Evolutionary conservation across 371 early-diverging fungal genomes (phyloP).

Genomic region (Mucor velutinosus): DNA sequence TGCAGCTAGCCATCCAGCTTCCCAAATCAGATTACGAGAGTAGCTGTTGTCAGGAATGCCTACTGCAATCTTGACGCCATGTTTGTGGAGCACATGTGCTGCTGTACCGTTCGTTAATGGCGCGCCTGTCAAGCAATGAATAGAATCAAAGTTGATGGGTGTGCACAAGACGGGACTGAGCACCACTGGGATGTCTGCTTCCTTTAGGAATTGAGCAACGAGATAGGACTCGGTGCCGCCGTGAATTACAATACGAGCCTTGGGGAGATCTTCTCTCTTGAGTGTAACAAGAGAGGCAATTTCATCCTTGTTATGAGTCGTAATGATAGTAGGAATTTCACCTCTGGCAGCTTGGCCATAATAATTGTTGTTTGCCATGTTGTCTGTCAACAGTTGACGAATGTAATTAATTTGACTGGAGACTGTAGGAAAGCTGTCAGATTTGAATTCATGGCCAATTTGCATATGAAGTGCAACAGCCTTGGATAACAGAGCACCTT

Average conservation of each 20-base stretch:
- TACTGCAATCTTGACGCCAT: constrained; percentile 69
- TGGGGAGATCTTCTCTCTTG: constrained; percentile 47
- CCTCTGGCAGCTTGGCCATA: constrained; percentile 59
- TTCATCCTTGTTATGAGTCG: constrained; percentile 70
- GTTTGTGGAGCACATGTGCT: constrained; percentile 58
- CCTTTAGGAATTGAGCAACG: constrained; percentile 62
- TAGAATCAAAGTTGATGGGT: constrained; percentile 66
- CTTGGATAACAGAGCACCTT: constrained; percentile 34
- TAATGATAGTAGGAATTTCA: constrained; percentile 63
- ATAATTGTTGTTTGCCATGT: constrained; percentile 23
- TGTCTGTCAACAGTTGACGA: constrained; percentile 48
- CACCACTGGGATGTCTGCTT: constrained; percentile 64
- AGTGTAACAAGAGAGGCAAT: constrained; percentile 67
- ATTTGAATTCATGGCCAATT: constrained; percentile 56
- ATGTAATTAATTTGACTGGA: constrained; percentile 68
- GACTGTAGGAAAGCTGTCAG: constrained; percentile 53
- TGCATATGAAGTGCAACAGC: constrained; percentile 66
- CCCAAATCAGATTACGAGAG: constrained; percentile 73
- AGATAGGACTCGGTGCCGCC: constrained; percentile 78
- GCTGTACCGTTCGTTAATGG: constrained; percentile 62
- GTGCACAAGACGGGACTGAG: constrained; percentile 70
- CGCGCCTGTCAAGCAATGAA: constrained; percentile 64
- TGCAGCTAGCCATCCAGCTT: constrained; percentile 71
- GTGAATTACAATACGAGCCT: constrained; percentile 44
- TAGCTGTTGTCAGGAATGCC: constrained; percentile 59